Base-by-base conservation (phyloP, 306 rosid genomes). In the Morella rubra region DNA sequence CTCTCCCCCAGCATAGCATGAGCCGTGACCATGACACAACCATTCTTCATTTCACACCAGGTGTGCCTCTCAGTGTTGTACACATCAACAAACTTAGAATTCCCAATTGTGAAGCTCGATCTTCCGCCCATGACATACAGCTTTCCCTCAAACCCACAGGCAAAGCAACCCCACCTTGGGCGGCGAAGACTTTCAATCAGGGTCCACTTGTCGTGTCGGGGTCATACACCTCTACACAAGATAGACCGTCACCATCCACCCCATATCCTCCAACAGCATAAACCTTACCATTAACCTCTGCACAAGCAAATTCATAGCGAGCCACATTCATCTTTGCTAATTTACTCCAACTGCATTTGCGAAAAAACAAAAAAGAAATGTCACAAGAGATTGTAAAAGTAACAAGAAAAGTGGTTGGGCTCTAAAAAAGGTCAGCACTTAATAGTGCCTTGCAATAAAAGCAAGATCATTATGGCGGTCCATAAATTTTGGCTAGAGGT, bases 61-160 rank as follows among this genome's bases (percentile, higher is more conserved):
- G 62, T 66, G 53, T 82, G 96, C 74, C 54, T 85, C 87, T 89
- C 83, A 0, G 97, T 89, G 78, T 86, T 62, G 75, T 95, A 95
- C 19, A 95, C 89, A 61, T 95, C 99, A 54, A 95, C 93, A 49
- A 59, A 95, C 90, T 87, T 95, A 14, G 97, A 95, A 55, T 95
- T 85, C 55, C 99, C 99, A 77, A 92, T 95, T 10, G 97, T 95
- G 76, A 90, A 91, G 87, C 83, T 95, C 41, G 99, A 95, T 84
- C 99, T 89, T 81, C 99, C 99, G 13, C 99, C 96, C 99, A 95
- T 91, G 44, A 95, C 97, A 74, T 95, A 95, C 73, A 92, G 91
- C 86, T 92, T 95, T 16, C 97, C 99, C 56, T 87, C 97, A 16
- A 95, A 89, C 52, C 90, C 97, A 76, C 93, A 92, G 3, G 97